Percentiles rank a stretch among this genome's conserved stretches.
Conservation (phyloP, 371 early-diverging fungal species). For the Entomophthora muscae region DNA sequence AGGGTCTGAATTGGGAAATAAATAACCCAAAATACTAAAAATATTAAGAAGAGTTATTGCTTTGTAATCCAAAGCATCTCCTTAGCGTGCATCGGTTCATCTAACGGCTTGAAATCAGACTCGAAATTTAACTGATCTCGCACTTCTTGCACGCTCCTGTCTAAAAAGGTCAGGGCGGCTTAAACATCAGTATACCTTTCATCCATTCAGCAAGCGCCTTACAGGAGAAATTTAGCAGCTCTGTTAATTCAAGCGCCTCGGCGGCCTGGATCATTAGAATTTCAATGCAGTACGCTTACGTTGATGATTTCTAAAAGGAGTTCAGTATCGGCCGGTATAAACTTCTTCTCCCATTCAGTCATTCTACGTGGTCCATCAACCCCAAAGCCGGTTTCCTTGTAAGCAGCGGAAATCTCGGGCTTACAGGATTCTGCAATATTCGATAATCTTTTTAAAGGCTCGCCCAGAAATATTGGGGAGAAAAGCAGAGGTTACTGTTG, state of each 20-base stretch:
- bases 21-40: background rate
- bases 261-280: background rate
- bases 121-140: background rate
- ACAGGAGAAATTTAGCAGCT: background rate
- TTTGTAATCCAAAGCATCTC: background rate
- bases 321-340: background rate
- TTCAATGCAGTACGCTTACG: background rate
- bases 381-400: background rate
- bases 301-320: background rate
- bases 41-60: background rate
- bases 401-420: background rate
- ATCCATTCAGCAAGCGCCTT: background rate
- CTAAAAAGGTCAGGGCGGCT: background rate
- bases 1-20: no score
- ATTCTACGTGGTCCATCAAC: background rate
- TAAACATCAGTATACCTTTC: background rate
- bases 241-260: background rate
- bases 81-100: background rate
- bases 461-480: background rate
- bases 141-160: background rate
- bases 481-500: background rate
- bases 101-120: background rate
- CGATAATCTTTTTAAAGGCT: background rate
- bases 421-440: background rate
- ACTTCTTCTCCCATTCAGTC: background rate